A percentile compares a stretch with the other conserved stretches of the same genome.
These are phyloP conservation scores for Thyridium curvatum DNA, from an alignment of 2,329 filamentous ascomycete genomes.

Conservation along the genomic window DNA sequence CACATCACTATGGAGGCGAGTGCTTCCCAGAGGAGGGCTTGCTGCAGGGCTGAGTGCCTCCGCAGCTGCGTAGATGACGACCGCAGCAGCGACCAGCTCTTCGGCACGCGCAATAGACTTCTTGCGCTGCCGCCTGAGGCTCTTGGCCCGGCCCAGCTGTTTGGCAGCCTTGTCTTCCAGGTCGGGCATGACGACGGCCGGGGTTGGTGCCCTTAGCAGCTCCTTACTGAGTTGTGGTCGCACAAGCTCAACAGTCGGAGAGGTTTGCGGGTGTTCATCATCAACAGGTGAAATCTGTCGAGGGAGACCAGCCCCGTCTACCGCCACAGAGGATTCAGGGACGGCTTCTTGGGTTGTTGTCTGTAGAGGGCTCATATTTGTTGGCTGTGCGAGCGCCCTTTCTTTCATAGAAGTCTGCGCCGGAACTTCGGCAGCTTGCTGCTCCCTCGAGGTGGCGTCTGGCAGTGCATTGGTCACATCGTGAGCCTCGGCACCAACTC, in stretches of 20 bases:
- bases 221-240: constrained; percentile 18
- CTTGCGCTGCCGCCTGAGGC: constrained; percentile 37
- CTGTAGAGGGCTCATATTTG: too few relatives aligned
- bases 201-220: constrained; percentile 32
- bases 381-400: too few relatives aligned
- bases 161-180: constrained; percentile 29
- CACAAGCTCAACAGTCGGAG: constrained; percentile 6
- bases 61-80: constrained; percentile 46
- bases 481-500: too few relatives aligned
- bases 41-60: constrained; percentile 37
- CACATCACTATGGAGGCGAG: background rate
- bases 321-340: background rate
- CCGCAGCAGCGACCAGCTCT: constrained; percentile 47
- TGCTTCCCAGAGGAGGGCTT: constrained; percentile 25
- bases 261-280: background rate
- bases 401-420: too few relatives aligned
- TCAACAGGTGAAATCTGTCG: too few relatives aligned
- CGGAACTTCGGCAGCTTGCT: too few relatives aligned
- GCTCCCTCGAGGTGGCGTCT: too few relatives aligned
- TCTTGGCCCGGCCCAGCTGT: constrained; percentile 32
- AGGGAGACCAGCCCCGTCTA: too few relatives aligned
- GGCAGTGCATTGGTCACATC: too few relatives aligned
- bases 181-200: constrained; percentile 40
- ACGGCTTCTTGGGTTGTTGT: background rate
- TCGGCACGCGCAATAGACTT: constrained; percentile 40